Base-by-base conservation (phyloP, 108 stramenopile genomes). In the Chaetoceros tenuissimus region DNA sequence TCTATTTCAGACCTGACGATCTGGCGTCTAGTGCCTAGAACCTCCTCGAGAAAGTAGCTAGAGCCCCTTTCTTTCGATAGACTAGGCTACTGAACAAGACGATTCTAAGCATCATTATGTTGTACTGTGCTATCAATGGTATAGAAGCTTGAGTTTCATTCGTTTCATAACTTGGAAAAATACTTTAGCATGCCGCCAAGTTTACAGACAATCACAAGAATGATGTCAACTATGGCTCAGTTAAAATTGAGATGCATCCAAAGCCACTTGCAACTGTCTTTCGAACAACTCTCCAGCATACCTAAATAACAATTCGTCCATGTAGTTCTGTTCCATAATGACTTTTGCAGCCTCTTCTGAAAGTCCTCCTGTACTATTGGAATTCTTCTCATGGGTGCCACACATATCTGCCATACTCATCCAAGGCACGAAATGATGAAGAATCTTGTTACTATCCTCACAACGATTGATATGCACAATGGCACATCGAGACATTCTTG, bases 231-330 rank as follows among this genome's bases (percentile, higher is more conserved):
- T 55, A n/a, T n/a, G n/a, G n/a, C n/a, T n/a, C n/a, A n/a, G n/a
- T n/a, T n/a, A n/a, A n/a, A n/a, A n/a, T n/a, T n/a, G n/a, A n/a
- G n/a, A n/a, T n/a, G n/a, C 21, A 44, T 50, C 8, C 28, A 20
- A 8, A 2, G 64, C 64, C 19, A 19, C 47, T 20, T 64, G 20
- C 28, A 64, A 30, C 27, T 64, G 64, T n/a, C 29, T 3, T 47
- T 66, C 65, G 52, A 66, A 66, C 21, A 66, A 18, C 19, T 20
- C 21, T 30, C 43, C 44, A 1, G 58, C 65, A 60, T 59, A 60
- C 51, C 51, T 57, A 52, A 60, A 66, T 10, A 66, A 30, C 13
- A 34, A 3, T 34, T 66, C 65, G 34, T 66, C 65, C 19, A 66
- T 50, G 27, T 59, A 31, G 52, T 66, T 66, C 5, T 53, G 31